phyloP scores from a whole-genome alignment of 2,329 filamentous ascomycete species.

The Botrytis byssoidea region DNA sequence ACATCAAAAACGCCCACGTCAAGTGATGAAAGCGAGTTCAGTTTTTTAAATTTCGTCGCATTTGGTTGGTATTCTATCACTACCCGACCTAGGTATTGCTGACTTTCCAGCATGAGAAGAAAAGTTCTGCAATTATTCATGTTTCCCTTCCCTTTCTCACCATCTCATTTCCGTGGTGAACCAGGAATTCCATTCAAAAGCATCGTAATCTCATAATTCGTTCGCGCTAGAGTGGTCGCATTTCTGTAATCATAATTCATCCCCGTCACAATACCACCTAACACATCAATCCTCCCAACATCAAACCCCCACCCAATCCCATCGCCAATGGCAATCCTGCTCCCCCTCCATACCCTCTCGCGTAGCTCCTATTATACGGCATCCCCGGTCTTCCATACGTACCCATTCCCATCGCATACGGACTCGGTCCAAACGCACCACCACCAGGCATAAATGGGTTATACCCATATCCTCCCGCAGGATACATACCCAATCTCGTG shows the following conservation, averaged over 20 bases:
- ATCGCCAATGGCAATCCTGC: conserved; percentile 46
- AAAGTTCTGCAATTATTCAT: background rate
- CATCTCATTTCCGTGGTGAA: background rate
- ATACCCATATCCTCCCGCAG: conserved; percentile 42
- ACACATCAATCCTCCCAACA: conserved; percentile 46
- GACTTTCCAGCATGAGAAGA: too few relatives aligned
- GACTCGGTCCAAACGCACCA: conserved; percentile 23
- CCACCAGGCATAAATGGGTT: conserved; percentile 46
- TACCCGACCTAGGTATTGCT: background rate
- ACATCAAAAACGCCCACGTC: background rate
- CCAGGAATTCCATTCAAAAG: background rate
- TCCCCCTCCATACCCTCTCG: conserved; percentile 46
- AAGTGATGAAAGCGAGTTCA: background rate
- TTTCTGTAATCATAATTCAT: background rate
- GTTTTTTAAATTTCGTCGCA: background rate
- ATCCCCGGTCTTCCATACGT: conserved; percentile 48
- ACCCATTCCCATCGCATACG: conserved; percentile 43
- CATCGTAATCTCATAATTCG: background rate
- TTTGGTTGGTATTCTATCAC: background rate
- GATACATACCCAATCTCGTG: background rate
- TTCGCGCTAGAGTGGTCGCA: background rate
- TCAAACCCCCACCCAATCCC: conserved; percentile 47
- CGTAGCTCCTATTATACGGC: conserved; percentile 48
- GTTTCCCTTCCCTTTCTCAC: background rate
- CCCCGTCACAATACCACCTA: background rate